These are phyloP conservation scores for Hebeloma cylindrosporum DNA, from an alignment of 768 basidiomycete genomes.

Conservation along the genomic window DNA sequence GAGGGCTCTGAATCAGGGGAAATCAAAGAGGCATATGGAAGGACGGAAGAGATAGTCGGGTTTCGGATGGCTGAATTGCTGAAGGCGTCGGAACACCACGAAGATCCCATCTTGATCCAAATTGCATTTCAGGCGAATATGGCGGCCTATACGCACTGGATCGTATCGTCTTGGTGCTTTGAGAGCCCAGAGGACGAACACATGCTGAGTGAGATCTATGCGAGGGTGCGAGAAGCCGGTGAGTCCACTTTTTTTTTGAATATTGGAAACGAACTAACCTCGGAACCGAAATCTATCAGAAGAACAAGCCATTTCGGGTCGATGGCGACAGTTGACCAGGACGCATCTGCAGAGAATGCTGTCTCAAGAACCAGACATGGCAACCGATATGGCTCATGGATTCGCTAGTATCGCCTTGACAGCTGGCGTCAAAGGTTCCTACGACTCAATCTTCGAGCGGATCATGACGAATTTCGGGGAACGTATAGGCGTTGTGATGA, in stretches of 20 bases:
- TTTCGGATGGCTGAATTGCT: slow-evolving; percentile 40
- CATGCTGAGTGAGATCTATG: slow-evolving; percentile 42
- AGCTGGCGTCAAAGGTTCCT: slow-evolving; percentile 34
- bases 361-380: slow-evolving; percentile 33
- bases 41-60: slow-evolving; percentile 34
- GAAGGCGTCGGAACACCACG: slow-evolving; percentile 35
- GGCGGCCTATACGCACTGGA: slow-evolving; percentile 49
- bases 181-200: slow-evolving; percentile 48
- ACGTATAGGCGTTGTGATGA: slow-evolving; percentile 42
- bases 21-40: slow-evolving; percentile 24
- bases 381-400: slow-evolving; percentile 35
- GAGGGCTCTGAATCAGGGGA: slow-evolving; percentile 27
- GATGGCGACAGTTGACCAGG: slow-evolving; percentile 57
- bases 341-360: slow-evolving; percentile 43
- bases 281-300: slow-evolving; percentile 30
- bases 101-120: slow-evolving; percentile 42
- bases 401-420: slow-evolving; percentile 43
- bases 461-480: slow-evolving; percentile 44
- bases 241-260: too few relatives aligned
- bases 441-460: slow-evolving; percentile 33
- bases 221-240: slow-evolving; percentile 45
- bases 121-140: slow-evolving; percentile 47
- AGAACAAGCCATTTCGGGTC: slow-evolving; percentile 50
- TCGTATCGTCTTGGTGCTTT: slow-evolving; percentile 50
- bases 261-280: background rate